Evolutionary conservation across 352 stramenopile genomes (phyloP).

Genomic region (Blastocystis sp.): DNA sequence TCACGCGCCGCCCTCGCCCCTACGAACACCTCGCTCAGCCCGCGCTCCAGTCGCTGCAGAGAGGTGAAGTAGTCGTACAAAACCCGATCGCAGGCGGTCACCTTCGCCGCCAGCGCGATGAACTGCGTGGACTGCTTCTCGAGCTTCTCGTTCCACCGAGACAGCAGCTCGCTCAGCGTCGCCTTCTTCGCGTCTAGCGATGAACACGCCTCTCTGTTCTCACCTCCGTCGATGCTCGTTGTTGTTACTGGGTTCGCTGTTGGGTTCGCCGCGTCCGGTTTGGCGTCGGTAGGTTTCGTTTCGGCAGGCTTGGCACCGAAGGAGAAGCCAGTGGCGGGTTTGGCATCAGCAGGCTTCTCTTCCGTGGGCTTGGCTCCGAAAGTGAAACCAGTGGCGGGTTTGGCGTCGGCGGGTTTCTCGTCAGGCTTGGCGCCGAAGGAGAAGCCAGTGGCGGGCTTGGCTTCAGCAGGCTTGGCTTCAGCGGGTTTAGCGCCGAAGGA

Average conservation of each 20-base stretch:
- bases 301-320: slow-evolving; percentile 34
- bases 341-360: not conserved
- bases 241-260: not conserved
- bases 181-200: slow-evolving; percentile 44
- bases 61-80: slow-evolving; percentile 30
- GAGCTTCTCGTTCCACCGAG: slow-evolving; percentile 23
- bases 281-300: too few species aligned
- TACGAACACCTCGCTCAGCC: not conserved
- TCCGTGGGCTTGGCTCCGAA: slow-evolving; percentile 15
- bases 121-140: slow-evolving; percentile 43
- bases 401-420: not conserved
- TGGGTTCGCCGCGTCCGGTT: not conserved
- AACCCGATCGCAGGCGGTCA: not conserved
- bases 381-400: not conserved
- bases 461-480: slow-evolving; percentile 1
- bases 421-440: not conserved
- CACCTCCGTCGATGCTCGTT: not conserved
- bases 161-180: slow-evolving; percentile 36
- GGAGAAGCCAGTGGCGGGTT: not conserved
- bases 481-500: not conserved
- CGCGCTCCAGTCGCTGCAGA: not conserved
- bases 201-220: not conserved
- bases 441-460: not conserved
- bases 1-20: not conserved
- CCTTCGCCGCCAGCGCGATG: not conserved